These are phyloP conservation scores for Penicillium antarcticum DNA, from an alignment of 495 filamentous ascomycete genomes.

Conservation along the genomic window DNA sequence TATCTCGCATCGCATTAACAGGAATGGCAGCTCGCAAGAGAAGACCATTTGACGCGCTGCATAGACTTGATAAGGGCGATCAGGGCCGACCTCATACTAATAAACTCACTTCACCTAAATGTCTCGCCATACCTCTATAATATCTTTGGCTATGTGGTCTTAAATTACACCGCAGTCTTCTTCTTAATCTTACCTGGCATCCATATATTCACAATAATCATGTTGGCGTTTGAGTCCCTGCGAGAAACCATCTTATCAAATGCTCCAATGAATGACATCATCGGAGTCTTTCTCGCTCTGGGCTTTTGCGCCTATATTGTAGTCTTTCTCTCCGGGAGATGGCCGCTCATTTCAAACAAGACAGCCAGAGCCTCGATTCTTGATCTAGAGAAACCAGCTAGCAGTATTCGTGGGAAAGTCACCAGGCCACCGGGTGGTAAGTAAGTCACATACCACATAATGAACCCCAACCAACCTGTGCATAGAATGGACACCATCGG, in stretches of 20 bases:
- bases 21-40: conserved; percentile 19
- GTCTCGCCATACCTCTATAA: neutral
- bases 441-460: neutral
- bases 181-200: neutral
- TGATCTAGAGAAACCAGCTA: conserved; percentile 27
- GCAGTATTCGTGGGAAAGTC: conserved; percentile 12
- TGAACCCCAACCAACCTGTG: neutral
- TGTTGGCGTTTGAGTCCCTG: conserved; percentile 3
- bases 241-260: conserved; percentile 3
- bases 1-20: conserved; percentile 34
- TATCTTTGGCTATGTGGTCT: neutral
- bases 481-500: conserved; percentile 65
- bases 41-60: neutral
- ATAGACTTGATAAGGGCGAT: neutral
- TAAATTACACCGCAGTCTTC: no score
- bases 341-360: conserved; percentile 13
- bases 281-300: conserved; percentile 20
- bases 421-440: conserved; percentile 35
- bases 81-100: neutral
- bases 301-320: conserved; percentile 20
- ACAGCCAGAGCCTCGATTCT: conserved; percentile 16
- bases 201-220: neutral
- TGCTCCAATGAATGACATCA: conserved; percentile 15
- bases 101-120: neutral
- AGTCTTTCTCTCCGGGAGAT: conserved; percentile 19